Conservation (phyloP, 139 green algal species). For the Tetradesmus obliquus region DNA sequence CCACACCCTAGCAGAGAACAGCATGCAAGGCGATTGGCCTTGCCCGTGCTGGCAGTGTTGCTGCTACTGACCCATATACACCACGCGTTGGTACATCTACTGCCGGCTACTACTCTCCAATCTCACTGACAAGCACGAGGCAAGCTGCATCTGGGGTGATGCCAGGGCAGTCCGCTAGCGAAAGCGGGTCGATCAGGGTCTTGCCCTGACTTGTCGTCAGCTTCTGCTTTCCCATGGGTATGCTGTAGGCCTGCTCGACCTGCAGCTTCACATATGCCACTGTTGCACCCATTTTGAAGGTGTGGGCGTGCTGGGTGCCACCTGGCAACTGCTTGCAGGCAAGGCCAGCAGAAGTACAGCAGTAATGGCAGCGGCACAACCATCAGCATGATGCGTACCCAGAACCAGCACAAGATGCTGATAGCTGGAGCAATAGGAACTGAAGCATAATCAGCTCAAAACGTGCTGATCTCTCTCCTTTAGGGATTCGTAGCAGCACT, state of each 20-base stretch:
- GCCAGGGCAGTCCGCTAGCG: constrained; percentile 56
- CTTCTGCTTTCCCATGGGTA: constrained; percentile 32
- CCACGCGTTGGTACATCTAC: not conserved
- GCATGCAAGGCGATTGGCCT: not conserved
- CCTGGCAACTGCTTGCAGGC: constrained; percentile 35
- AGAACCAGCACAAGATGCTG: too few relatives aligned
- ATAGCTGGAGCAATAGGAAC: too few relatives aligned
- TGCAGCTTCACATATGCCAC: constrained; percentile 63
- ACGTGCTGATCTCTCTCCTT: too few relatives aligned
- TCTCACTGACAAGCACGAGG: constrained; percentile 21
- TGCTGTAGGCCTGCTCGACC: constrained; percentile 42
- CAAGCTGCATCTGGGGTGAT: constrained; percentile 34
- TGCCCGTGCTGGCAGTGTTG: not conserved
- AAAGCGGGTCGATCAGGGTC: constrained; percentile 43
- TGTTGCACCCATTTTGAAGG: constrained; percentile 58
- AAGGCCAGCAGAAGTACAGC: not conserved
- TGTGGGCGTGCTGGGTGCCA: not conserved
- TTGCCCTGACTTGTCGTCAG: constrained; percentile 2
- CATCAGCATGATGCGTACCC: too few relatives aligned
- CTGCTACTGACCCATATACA: not conserved
- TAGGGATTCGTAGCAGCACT: not conserved
- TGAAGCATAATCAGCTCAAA: too few relatives aligned
- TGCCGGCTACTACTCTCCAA: not conserved
- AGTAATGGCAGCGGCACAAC: not conserved
- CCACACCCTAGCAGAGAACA: not conserved